phyloP scores from a whole-genome alignment of 257 asterid species.

The Nicotiana undulata region DNA sequence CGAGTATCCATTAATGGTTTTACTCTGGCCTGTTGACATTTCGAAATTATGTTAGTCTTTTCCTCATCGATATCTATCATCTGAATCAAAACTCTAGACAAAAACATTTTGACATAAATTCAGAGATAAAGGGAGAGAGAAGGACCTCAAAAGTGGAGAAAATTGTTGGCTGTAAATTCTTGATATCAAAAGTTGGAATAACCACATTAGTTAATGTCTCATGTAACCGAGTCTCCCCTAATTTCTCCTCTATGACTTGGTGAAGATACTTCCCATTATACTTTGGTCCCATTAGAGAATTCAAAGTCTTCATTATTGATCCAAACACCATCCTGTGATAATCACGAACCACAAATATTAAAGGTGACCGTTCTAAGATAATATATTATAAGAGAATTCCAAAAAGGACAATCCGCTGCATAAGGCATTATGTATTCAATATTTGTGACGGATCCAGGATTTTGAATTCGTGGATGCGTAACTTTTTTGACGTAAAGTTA shows the following conservation, averaged over 20 bases:
- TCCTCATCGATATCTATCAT: too few species aligned
- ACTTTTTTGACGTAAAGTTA: too few species aligned
- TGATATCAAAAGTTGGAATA: conserved; percentile 29
- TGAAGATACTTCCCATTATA: conserved; percentile 28
- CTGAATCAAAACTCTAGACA: too few species aligned
- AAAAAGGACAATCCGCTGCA: too few species aligned
- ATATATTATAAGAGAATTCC: too few species aligned
- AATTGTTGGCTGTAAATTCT: conserved; percentile 12
- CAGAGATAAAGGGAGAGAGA: not conserved
- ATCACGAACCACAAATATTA: too few species aligned
- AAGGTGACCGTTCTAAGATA: too few species aligned
- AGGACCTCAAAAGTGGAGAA: conserved; percentile 23
- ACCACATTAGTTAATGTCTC: conserved; percentile 22
- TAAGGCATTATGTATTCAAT: too few species aligned
- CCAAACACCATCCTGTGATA: conserved; percentile 7
- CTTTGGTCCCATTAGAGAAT: conserved; percentile 24
- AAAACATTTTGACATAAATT: too few species aligned
- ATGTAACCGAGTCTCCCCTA: conserved; percentile 10
- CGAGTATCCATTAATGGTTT: conserved; percentile 21
- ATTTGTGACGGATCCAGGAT: too few species aligned
- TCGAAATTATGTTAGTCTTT: too few species aligned
- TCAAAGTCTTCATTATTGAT: not conserved
- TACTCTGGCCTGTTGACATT: not conserved
- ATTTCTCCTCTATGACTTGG: conserved; percentile 14
- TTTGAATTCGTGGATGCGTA: too few species aligned